Evolutionary conservation across 2,329 filamentous ascomycete genomes (phyloP), one percentile per base, ranked within the genome.

Genomic region (Fusarium agapanthi): DNA sequence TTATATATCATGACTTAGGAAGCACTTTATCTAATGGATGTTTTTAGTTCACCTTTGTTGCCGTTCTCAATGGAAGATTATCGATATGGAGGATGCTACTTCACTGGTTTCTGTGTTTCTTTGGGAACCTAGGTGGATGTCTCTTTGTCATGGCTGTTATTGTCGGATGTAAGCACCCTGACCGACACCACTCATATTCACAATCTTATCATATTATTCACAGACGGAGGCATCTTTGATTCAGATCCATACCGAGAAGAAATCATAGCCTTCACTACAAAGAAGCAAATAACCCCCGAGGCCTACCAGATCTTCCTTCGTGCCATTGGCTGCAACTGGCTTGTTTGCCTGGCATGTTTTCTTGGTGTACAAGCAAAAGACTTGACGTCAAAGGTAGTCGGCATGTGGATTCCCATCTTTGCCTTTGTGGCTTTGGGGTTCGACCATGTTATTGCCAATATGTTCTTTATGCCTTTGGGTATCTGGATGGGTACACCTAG

Each of bases 391-490:
- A 89, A 89, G 74, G 83, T 90, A 0, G 78, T 86, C 14, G 85
- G 85, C 3, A 87, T 90, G 72, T 90, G 88, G 88, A 86, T 84
- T 73, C 88, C 87, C 0, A 86, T 85, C 5, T 87, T 88, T 69
- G 85, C 85, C 1, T 89, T 89, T 73, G 87, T 89, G 0, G 83
- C 83, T 1, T 78, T 88, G 2, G 85, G 84, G 0, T 83, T 88
- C 4, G 87, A 89, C 45, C 88, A 89, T 76, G 86, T 88, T 35
- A 83, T 89, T 7, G 87, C 87, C 32, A 89, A 89, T 64, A 88
- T 88, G 86, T 87, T 85, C 61, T 86, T 87, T 45, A 82, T 86
- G 35, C 86, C 87, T 1, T 75, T 88, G 57, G 86, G 81, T 1
- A 88, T 90, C 26, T 89, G 83, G 80, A 75, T 86, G 10, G 80